Conservation (phyloP, 1,139 yeast species). For the Pneumocystis jirovecii region DNA sequence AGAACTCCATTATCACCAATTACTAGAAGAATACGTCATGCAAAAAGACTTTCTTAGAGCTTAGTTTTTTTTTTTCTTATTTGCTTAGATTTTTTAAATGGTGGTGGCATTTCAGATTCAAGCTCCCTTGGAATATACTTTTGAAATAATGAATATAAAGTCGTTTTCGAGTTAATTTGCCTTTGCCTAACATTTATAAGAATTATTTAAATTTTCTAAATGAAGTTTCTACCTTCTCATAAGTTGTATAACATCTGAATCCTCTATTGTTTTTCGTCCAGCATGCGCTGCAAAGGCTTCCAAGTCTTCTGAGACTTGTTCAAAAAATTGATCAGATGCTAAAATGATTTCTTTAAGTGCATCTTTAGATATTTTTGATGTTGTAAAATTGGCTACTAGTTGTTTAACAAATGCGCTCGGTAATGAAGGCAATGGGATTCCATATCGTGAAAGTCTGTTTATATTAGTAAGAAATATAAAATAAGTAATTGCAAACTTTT, state of each 20-base stretch:
- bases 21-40: background rate
- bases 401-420: background rate
- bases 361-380: constrained; percentile 14
- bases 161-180: background rate
- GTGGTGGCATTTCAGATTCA: background rate
- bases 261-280: constrained; percentile 20
- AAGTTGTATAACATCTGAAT: constrained; percentile 20
- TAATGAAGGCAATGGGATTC: background rate
- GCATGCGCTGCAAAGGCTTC: constrained; percentile 22
- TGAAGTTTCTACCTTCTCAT: constrained; percentile 16
- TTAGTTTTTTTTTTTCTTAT: background rate
- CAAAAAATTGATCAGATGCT: constrained; percentile 20
- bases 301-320: constrained; percentile 19
- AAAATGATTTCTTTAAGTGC: constrained; percentile 19
- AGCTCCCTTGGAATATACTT: constrained; percentile 2
- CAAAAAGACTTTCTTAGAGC: background rate
- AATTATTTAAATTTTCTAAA: background rate
- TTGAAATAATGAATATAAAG: background rate
- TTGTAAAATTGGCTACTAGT: background rate
- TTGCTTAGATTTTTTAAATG: background rate
- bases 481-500: background rate
- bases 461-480: background rate
- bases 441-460: background rate
- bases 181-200: background rate
- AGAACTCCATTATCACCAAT: background rate